Evolutionary conservation across 805 yeast species (phyloP), one percentile per base, ranked within the genome.

Genomic region (Schwanniomyces sp.): DNA sequence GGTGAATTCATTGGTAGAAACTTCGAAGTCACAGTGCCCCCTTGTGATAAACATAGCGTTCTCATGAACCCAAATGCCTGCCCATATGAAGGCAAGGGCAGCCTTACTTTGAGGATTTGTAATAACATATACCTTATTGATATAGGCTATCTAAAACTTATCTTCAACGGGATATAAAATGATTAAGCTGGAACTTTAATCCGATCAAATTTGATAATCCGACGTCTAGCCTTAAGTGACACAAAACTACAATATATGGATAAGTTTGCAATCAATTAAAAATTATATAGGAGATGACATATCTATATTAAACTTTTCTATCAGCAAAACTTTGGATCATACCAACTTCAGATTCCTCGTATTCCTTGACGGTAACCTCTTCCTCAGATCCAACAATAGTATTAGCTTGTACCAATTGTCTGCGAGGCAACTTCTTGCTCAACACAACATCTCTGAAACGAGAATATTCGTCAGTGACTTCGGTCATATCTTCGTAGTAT

Each of bases 351-450:
- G 84, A 75, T 61, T 87, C 92, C 25, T 80, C 84, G 57, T 90
- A 90, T 61, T 88, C 96, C 48, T 74, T 76, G n/a, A 89, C 73
- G 36, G 67, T 75, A 28, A 85, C 82, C 6, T 62, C 64, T 7
- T 66, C 74, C 5, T 66, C 76, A 8, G 59, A 71, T 11, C 62
- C 54, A 40, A 81, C 52, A 24, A 69, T 55, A 7, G 96, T 86
- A 67, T 90, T 90, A 25, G 91, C 88, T 67, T 90, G 97, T 48
- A 90, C 82, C 55, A 85, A 79, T 63, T 88, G 95, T 65, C 84
- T 85, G 65, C 97, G 80, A 52, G 97, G 96, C 56, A 85, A 74
- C 67, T 88, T 87, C 63, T 87, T 85, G 40, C 72, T 69, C 50
- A 90, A 69, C 11, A 90, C 90, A 32, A 78, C 72, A 45, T 82